Conservation (phyloP, 345 rosid species). For the Alliaria petiolata region DNA sequence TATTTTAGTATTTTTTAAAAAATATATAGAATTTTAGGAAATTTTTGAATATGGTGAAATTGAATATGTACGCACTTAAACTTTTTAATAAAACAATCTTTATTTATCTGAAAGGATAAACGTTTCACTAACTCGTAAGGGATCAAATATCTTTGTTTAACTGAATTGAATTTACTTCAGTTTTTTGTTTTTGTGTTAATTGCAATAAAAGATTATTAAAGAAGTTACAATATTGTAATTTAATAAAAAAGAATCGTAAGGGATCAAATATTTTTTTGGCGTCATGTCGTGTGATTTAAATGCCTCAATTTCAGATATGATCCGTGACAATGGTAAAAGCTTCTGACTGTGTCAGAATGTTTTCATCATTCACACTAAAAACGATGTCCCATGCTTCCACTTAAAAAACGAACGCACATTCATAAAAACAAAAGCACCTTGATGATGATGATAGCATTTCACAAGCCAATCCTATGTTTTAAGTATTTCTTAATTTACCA, state of each 20-base stretch:
- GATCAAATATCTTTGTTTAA: too few relatives aligned
- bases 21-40: neutral
- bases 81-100: too few relatives aligned
- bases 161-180: neutral
- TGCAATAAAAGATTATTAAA: neutral
- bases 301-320: conserved; percentile 26
- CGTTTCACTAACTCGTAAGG: too few relatives aligned
- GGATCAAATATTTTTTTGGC: neutral
- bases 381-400: conserved; percentile 27
- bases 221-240: too few relatives aligned
- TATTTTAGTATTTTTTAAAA: neutral
- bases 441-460: conserved; percentile 21
- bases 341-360: conserved; percentile 21
- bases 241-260: neutral
- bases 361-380: conserved; percentile 26
- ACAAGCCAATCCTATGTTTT: conserved; percentile 24
- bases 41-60: too few relatives aligned
- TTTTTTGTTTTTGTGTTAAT: neutral
- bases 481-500: neutral
- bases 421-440: conserved; percentile 22
- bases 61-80: too few relatives aligned
- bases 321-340: conserved; percentile 32
- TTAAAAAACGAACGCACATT: conserved; percentile 3
- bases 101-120: too few relatives aligned
- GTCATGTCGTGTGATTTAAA: conserved; percentile 20